Percentiles rank a stretch among this genome's conserved stretches.
phyloP scores from a whole-genome alignment of 257 asterid genomes.

The Lycium barbarum region DNA sequence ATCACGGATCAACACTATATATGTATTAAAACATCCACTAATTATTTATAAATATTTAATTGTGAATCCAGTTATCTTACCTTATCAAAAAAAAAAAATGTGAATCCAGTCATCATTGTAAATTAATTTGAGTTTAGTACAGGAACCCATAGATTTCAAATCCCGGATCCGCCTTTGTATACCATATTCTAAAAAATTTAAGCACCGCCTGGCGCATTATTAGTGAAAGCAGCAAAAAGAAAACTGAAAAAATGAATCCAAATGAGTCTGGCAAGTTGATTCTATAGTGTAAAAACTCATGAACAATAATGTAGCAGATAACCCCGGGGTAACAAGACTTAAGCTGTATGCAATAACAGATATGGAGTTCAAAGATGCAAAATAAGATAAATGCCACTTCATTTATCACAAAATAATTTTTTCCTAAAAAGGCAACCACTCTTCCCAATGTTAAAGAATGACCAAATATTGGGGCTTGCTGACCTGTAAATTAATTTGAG shows the following conservation, averaged over 20 bases:
- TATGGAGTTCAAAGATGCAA: background rate
- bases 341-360: conserved; percentile 9
- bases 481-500: conserved; percentile 83
- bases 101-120: background rate
- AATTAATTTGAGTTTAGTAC: background rate
- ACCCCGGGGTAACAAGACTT: conserved; percentile 7
- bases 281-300: background rate
- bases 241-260: background rate
- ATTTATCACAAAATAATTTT: background rate
- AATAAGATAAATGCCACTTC: background rate
- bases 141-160: conserved; percentile 1
- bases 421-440: background rate
- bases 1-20: background rate
- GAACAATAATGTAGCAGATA: background rate
- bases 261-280: background rate
- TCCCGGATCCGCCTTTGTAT: background rate
- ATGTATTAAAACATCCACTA: background rate
- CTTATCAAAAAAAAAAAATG: too few relatives aligned
- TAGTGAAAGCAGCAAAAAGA: conserved; percentile 19
- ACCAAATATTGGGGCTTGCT: conserved; percentile 33
- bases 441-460: background rate
- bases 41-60: background rate
- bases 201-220: background rate
- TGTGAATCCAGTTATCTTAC: background rate
- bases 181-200: background rate